These are phyloP conservation scores for Diphasiastrum complanatum DNA, from an alignment of 83 land plant species.

Conservation along the genomic window DNA sequence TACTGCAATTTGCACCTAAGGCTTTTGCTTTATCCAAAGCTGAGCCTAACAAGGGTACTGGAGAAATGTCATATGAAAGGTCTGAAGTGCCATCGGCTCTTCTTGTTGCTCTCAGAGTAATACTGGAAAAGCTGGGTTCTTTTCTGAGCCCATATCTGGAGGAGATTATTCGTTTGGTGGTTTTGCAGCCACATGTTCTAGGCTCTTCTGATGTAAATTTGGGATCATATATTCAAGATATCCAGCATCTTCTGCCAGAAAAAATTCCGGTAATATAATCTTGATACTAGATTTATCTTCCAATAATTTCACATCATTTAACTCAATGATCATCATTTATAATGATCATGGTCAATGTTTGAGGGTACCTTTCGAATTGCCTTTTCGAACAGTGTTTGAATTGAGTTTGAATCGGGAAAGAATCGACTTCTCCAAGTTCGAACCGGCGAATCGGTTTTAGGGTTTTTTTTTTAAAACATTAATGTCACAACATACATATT, in stretches of 20 bases:
- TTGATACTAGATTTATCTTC: background rate
- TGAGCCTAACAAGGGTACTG: conserved; percentile 3
- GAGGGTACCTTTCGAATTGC: no score
- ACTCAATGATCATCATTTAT: background rate
- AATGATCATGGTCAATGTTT: no score
- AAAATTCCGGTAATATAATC: conserved; percentile 49
- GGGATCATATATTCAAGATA: conserved; percentile 32
- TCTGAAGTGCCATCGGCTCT: conserved; percentile 29
- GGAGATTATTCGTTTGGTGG: conserved; percentile 46
- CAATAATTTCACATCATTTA: background rate
- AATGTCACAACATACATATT: no score
- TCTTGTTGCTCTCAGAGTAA: conserved; percentile 45
- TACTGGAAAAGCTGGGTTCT: conserved; percentile 58
- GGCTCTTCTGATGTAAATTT: conserved; percentile 30
- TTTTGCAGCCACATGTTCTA: conserved; percentile 40
- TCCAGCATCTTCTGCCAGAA: conserved; percentile 46
- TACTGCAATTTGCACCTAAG: conserved; percentile 29
- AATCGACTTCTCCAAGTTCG: no score
- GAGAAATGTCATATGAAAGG: background rate
- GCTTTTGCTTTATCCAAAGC: conserved; percentile 9
- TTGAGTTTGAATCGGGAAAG: no score
- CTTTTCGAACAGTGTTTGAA: no score
- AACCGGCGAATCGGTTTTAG: no score
- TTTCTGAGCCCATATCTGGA: conserved; percentile 78
- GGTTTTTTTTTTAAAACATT: no score